These are phyloP conservation scores for Sporothrix variecibatus DNA, from an alignment of 2,329 filamentous ascomycete species.

Conservation along the genomic window DNA sequence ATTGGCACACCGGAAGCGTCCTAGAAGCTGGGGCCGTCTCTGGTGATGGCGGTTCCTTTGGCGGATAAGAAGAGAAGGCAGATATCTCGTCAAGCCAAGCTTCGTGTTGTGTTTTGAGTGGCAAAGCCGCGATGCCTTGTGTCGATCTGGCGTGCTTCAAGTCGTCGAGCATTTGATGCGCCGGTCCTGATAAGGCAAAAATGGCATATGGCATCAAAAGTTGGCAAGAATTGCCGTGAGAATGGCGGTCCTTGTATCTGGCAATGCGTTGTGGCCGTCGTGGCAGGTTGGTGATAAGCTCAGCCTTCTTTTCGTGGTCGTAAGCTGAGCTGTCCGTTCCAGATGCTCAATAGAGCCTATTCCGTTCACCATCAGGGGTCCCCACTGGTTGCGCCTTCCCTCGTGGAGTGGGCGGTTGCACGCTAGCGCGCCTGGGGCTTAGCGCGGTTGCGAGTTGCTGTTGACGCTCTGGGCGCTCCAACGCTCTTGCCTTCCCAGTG, in stretches of 20 bases:
- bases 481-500: constrained; percentile 4
- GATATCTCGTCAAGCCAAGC: background rate
- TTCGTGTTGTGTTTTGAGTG: background rate
- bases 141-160: constrained; percentile 9
- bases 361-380: constrained; percentile 20
- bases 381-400: constrained; percentile 8
- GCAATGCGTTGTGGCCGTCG: background rate
- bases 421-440: background rate
- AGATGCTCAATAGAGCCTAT: constrained; percentile 26
- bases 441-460: background rate
- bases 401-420: background rate
- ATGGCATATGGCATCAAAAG: background rate
- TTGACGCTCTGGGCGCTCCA: no score
- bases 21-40: background rate
- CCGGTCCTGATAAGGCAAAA: background rate
- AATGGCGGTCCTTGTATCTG: background rate
- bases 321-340: constrained; percentile 19
- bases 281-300: constrained; percentile 18
- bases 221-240: background rate
- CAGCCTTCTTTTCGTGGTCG: background rate
- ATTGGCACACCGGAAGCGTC: constrained; percentile 9
- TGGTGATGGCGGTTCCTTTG: background rate
- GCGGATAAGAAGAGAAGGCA: background rate
- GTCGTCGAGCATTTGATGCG: background rate
- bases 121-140: background rate